A percentile compares a stretch with the other conserved stretches of the same genome.
Evolutionary conservation across 768 basidiomycete species (phyloP).

Genomic region (Amanita fuliginea): DNA sequence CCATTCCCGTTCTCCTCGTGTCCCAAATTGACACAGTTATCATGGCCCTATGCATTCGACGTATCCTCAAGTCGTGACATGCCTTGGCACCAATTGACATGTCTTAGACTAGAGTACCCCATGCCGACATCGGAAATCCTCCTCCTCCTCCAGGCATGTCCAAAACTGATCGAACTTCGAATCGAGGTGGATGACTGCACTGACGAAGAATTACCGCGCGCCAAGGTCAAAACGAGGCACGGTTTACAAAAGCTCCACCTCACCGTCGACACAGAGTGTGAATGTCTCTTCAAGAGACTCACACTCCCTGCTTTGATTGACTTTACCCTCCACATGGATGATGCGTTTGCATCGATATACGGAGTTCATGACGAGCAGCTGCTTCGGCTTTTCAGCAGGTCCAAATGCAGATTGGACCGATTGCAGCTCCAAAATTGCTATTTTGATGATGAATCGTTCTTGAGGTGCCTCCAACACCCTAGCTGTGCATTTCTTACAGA

Average conservation of each 20-base stretch:
- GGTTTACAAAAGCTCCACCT: not conserved
- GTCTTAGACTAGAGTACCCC: not conserved
- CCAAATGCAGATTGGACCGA: constrained; percentile 2
- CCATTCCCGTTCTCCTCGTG: not conserved
- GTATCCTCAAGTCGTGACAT: not conserved
- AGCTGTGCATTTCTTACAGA: not conserved
- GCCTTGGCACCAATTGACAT: not conserved
- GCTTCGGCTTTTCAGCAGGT: not conserved
- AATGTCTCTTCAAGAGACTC: not conserved
- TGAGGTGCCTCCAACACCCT: not conserved
- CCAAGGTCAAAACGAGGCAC: not conserved
- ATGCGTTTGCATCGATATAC: too few relatives aligned
- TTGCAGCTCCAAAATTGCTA: not conserved
- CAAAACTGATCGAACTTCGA: not conserved
- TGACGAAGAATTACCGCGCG: not conserved
- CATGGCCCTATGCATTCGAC: not conserved
- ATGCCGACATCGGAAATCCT: not conserved
- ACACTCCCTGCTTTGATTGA: not conserved
- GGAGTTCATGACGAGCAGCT: not conserved
- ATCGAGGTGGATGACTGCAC: not conserved
- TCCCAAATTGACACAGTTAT: not conserved
- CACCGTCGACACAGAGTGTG: not conserved
- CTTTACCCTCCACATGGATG: not conserved
- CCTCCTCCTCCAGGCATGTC: not conserved
- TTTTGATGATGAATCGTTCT: not conserved